These are phyloP conservation scores for Fusarium metavorans DNA, from an alignment of 2,329 filamentous ascomycete species.

Conservation along the genomic window DNA sequence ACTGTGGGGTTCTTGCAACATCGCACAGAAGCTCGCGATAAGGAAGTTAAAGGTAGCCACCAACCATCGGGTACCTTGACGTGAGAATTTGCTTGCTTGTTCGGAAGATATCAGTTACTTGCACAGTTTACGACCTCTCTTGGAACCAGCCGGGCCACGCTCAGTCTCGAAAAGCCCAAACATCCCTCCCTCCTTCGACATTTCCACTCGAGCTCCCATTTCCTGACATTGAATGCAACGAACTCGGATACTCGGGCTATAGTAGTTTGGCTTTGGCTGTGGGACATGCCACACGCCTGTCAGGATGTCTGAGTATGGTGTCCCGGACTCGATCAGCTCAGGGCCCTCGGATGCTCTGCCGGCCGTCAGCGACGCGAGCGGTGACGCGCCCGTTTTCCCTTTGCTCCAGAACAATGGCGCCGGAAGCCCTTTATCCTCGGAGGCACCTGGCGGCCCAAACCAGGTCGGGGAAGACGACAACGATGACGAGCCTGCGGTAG, in stretches of 20 bases:
- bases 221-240: conserved; percentile 4
- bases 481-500: conserved; percentile 69
- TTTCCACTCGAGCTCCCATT: background rate
- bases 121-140: background rate
- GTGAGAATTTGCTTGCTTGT: background rate
- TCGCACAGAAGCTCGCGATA: conserved; percentile 19
- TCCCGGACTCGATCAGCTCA: conserved; percentile 38
- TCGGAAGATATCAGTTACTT: background rate
- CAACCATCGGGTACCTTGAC: conserved; percentile 1
- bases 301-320: conserved; percentile 44
- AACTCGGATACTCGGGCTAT: background rate
- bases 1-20: conserved; percentile 23
- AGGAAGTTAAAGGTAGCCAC: conserved; percentile 14
- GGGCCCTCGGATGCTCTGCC: conserved; percentile 29
- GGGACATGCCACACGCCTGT: conserved; percentile 18
- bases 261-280: conserved; percentile 8
- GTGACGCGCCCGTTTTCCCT: conserved; percentile 49
- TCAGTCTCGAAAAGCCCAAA: background rate
- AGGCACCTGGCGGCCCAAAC: conserved; percentile 39
- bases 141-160: background rate
- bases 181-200: background rate
- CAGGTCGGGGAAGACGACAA: conserved; percentile 61
- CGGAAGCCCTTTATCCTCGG: conserved; percentile 42
- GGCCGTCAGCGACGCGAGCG: conserved; percentile 28
- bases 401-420: conserved; percentile 53